Conservation (phyloP, 441 rosid species). For the Bocquillonia castaneifolia region DNA sequence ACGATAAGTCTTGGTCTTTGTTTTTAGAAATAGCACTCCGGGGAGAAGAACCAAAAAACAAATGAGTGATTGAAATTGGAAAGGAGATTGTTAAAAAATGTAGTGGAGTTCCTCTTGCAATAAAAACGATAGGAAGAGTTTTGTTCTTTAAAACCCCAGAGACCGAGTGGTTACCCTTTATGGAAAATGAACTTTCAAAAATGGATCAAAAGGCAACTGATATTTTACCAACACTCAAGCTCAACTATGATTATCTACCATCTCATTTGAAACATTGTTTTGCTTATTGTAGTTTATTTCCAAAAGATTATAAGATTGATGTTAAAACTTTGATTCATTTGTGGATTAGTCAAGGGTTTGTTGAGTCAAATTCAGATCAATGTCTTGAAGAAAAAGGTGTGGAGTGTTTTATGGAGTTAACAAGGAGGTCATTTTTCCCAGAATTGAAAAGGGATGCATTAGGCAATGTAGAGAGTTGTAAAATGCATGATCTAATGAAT, state of each 20-base stretch:
- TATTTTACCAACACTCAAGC: slow-evolving; percentile 5
- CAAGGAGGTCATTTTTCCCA: slow-evolving; percentile 27
- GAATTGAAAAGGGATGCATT: slow-evolving; percentile 9
- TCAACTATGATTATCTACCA: slow-evolving; percentile 27
- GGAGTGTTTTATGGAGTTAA: not conserved
- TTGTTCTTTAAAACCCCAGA: slow-evolving; percentile 14
- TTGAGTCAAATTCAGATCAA: not conserved
- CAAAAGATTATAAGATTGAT: not conserved
- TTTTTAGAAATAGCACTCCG: slow-evolving; percentile 22
- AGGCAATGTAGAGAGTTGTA: slow-evolving; percentile 6
- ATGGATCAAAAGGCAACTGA: not conserved
- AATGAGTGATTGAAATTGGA: not conserved
- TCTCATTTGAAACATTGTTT: slow-evolving; percentile 28
- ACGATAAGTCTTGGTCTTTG: slow-evolving; percentile 21
- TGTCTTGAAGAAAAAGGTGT: slow-evolving; percentile 6
- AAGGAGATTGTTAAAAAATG: slow-evolving; percentile 4
- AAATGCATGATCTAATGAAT: slow-evolving; percentile 32
- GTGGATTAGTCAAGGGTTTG: slow-evolving; percentile 30
- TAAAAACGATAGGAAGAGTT: slow-evolving; percentile 24
- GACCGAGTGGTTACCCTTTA: slow-evolving; percentile 17
- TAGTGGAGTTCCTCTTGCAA: slow-evolving; percentile 31
- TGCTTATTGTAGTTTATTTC: slow-evolving; percentile 23
- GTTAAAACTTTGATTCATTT: not conserved
- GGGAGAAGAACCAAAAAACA: not conserved
- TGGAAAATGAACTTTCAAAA: slow-evolving; percentile 6